phyloP scores from a whole-genome alignment of 2,329 filamentous ascomycete genomes.

The Catunica adiposa region DNA sequence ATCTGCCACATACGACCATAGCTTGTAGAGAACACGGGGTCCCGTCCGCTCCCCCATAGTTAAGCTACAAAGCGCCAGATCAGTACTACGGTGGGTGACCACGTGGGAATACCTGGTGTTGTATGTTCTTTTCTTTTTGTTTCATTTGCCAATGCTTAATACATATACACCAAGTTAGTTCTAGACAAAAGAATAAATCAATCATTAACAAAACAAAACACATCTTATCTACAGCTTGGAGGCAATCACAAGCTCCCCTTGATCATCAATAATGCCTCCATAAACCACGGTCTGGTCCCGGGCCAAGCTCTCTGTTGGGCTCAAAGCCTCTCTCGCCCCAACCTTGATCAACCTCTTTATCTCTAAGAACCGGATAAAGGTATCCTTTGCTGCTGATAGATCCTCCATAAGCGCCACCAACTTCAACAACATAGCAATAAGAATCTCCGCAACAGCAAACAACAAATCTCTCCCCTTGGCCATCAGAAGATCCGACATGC shows the following conservation, averaged over 20 bases:
- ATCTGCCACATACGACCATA: too few species aligned
- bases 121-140: too few species aligned
- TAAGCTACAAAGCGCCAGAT: too few species aligned
- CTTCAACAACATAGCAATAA: constrained; percentile 28
- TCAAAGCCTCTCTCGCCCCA: neutral
- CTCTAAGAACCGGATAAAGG: constrained; percentile 26
- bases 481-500: constrained; percentile 25
- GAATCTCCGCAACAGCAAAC: constrained; percentile 28
- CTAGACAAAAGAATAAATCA: neutral
- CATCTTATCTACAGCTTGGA: constrained; percentile 6
- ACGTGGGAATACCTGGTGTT: too few species aligned
- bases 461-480: constrained; percentile 30
- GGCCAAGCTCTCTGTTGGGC: constrained; percentile 4
- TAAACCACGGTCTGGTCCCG: constrained; percentile 14
- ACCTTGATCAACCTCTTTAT: constrained; percentile 15
- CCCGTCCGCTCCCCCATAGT: too few species aligned
- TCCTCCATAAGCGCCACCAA: constrained; percentile 21
- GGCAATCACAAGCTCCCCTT: constrained; percentile 1
- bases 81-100: too few species aligned
- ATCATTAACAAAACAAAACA: neutral
- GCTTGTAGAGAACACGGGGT: too few species aligned
- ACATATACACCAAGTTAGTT: too few species aligned
- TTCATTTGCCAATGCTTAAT: too few species aligned
- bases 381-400: constrained; percentile 22
- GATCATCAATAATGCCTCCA: constrained; percentile 7